phyloP scores from a whole-genome alignment of 2,329 filamentous ascomycete genomes.

The Parascedosporium putredinis region DNA sequence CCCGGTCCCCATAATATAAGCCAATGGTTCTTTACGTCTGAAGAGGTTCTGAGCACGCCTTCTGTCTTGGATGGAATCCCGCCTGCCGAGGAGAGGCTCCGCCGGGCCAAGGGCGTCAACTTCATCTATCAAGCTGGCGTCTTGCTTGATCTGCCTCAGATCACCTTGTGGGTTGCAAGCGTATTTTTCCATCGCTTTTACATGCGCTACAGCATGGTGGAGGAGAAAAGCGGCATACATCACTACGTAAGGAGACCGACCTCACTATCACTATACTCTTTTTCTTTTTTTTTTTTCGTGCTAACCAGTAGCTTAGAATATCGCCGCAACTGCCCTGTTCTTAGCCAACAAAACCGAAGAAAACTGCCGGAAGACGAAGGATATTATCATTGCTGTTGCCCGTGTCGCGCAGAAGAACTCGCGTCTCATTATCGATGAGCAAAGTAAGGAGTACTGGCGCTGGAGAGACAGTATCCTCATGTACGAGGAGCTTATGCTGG shows the following conservation, averaged over 20 bases:
- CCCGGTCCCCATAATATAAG: slow-evolving; percentile 27
- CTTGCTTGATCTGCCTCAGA: slow-evolving; percentile 81
- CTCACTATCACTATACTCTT: too few relatives aligned
- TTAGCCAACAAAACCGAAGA: slow-evolving; percentile 96
- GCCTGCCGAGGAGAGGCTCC: slow-evolving; percentile 64
- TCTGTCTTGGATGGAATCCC: slow-evolving; percentile 75
- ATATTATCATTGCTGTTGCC: slow-evolving; percentile 86
- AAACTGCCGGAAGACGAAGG: slow-evolving; percentile 90
- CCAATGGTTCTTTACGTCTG: slow-evolving; percentile 85
- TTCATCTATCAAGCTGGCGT: slow-evolving; percentile 94
- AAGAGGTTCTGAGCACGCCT: slow-evolving; percentile 73
- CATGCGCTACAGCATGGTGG: slow-evolving; percentile 77
- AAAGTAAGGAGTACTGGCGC: slow-evolving; percentile 96
- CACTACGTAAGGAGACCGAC: slow-evolving; percentile 74
- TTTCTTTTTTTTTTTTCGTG: background rate
- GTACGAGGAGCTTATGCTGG: slow-evolving; percentile 86
- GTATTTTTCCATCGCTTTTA: slow-evolving; percentile 95
- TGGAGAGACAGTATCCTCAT: slow-evolving; percentile 92
- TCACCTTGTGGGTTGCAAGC: slow-evolving; percentile 82
- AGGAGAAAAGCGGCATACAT: slow-evolving; percentile 67
- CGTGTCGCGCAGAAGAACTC: slow-evolving; percentile 92
- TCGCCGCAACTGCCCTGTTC: slow-evolving; percentile 84
- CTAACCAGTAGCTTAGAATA: slow-evolving; percentile 40
- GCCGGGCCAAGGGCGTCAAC: slow-evolving; percentile 84
- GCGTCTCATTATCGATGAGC: slow-evolving; percentile 83